Percentiles rank a stretch among this genome's conserved stretches.
Evolutionary conservation across 1,284 basidiomycete species (phyloP).

Genomic region (Marasmius sp.): DNA sequence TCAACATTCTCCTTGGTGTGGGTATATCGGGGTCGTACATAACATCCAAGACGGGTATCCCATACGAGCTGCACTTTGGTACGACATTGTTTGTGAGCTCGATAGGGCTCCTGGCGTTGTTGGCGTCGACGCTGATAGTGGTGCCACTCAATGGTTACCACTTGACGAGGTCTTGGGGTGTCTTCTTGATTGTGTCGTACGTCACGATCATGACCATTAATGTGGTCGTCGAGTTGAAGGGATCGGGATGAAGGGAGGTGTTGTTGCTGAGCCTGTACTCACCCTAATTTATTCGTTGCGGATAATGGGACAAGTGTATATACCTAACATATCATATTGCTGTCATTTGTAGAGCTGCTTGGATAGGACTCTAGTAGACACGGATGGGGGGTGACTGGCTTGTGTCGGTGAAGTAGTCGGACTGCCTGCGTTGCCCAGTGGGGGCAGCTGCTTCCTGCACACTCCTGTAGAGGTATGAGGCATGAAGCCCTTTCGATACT

Average conservation of each 20-base stretch:
- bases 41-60: constrained; percentile 55
- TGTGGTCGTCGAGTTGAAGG: constrained; percentile 66
- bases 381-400: too few species aligned
- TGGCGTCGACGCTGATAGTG: constrained; percentile 77
- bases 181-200: constrained; percentile 78
- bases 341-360: too few species aligned
- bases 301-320: too few species aligned
- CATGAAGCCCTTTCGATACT: too few species aligned
- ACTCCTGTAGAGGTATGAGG: too few species aligned
- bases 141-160: constrained; percentile 86
- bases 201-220: constrained; percentile 71
- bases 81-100: constrained; percentile 84
- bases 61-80: constrained; percentile 76
- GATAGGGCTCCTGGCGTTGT: constrained; percentile 73
- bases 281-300: too few species aligned
- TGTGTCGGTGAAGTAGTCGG: too few species aligned
- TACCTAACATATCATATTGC: too few species aligned
- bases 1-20: constrained; percentile 92
- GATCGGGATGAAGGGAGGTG: constrained; percentile 1
- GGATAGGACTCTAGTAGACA: too few species aligned
- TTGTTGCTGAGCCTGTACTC: neutral
- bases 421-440: too few species aligned
- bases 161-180: constrained; percentile 79
- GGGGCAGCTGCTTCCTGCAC: too few species aligned
- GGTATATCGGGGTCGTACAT: constrained; percentile 80